A percentile compares a stretch with the other conserved stretches of the same genome.
phyloP scores from a whole-genome alignment of 768 basidiomycete species.

The Auricularia sp. region DNA sequence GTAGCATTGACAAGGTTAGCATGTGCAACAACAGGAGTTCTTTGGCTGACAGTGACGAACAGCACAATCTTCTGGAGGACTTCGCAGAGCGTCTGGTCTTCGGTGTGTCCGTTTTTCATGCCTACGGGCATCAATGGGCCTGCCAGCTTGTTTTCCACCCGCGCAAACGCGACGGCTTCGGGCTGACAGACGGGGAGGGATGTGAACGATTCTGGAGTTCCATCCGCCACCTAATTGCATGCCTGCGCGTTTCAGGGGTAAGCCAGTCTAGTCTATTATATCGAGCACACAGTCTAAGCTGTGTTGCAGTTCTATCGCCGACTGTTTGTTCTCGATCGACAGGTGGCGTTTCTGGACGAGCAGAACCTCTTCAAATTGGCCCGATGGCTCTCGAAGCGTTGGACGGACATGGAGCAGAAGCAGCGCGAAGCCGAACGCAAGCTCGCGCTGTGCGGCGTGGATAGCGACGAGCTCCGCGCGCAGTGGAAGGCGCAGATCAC shows the following conservation, averaged over 20 bases:
- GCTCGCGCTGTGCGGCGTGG: background rate
- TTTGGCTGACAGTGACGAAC: background rate
- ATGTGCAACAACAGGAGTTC: background rate
- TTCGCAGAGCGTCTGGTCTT: conserved; percentile 18
- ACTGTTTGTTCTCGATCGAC: background rate
- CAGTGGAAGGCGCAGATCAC: background rate
- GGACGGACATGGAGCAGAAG: background rate
- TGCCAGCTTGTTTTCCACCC: conserved; percentile 29
- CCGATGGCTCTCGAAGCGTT: background rate
- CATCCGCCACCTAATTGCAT: conserved; percentile 24
- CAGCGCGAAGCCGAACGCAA: background rate
- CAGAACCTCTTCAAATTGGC: background rate
- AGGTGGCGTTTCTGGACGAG: background rate
- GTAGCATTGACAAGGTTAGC: conserved; percentile 15
- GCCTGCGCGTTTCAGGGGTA: conserved; percentile 25
- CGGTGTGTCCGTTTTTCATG: conserved; percentile 30
- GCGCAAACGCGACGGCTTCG: conserved; percentile 20
- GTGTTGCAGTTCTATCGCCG: background rate
- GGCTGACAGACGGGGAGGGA: conserved; percentile 28
- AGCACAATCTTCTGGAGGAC: conserved; percentile 6
- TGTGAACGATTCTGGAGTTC: conserved; percentile 27
- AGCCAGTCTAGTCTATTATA: conserved; percentile 7
- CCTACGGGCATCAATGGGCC: conserved; percentile 30
- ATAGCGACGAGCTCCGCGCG: background rate
- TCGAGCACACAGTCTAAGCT: background rate